Conservation (phyloP, 2,329 filamentous ascomycete genomes). For the Sporothrix globosa region DNA sequence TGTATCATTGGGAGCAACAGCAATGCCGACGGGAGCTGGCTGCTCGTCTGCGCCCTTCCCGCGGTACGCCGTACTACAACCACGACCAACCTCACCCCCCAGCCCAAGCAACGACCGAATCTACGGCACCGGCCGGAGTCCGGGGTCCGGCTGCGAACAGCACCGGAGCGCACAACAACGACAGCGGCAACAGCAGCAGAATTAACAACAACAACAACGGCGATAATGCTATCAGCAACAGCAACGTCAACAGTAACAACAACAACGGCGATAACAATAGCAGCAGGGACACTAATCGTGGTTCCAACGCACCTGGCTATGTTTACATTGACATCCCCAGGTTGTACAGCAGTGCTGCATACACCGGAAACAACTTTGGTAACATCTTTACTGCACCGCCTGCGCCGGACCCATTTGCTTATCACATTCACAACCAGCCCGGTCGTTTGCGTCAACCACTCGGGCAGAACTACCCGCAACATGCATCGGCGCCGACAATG, state of each 20-base stretch:
- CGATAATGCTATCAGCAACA: no score
- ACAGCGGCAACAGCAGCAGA: no score
- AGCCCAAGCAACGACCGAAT: no score
- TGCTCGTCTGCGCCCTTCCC: background rate
- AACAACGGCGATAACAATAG: no score
- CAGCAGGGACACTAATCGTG: background rate
- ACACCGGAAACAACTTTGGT: background rate
- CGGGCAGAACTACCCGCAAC: background rate
- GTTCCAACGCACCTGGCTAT: background rate
- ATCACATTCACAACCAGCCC: background rate
- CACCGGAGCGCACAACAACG: background rate
- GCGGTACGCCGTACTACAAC: background rate
- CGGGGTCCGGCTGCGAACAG: no score
- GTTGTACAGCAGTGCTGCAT: background rate
- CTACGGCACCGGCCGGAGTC: no score
- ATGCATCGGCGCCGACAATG: no score
- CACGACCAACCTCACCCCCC: background rate
- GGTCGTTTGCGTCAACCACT: background rate
- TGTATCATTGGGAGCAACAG: background rate
- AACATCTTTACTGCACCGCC: background rate
- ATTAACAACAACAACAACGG: no score
- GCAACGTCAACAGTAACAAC: background rate
- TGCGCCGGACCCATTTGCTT: background rate
- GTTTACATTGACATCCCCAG: background rate
- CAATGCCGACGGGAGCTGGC: background rate